Evolutionary conservation across 331 rosid genomes (phyloP).

Genomic region (Pyrus hybrid): DNA sequence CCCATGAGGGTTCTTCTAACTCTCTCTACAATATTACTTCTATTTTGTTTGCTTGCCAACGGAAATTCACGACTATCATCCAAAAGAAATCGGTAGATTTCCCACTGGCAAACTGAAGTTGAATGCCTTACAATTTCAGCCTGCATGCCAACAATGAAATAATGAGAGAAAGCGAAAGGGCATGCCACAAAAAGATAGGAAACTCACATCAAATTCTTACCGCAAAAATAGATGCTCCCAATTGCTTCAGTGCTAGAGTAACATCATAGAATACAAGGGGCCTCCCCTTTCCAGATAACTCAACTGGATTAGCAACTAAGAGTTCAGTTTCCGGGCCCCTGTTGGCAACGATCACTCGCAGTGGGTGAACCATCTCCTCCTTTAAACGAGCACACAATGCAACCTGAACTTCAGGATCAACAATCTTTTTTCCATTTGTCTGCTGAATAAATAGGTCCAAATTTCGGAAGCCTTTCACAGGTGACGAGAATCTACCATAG

Average conservation of each 20-base stretch:
- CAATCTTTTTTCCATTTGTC: conserved; percentile 56
- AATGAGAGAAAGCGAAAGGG: neutral
- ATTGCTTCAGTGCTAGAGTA: conserved; percentile 51
- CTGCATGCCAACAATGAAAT: conserved; percentile 20
- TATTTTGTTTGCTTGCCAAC: conserved; percentile 42
- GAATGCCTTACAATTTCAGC: conserved; percentile 83
- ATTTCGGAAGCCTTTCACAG: conserved; percentile 41
- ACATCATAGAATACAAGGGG: conserved; percentile 86
- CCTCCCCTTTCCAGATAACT: conserved; percentile 70
- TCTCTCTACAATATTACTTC: conserved; percentile 62
- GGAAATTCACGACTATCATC: conserved; percentile 60
- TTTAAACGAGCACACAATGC: conserved; percentile 54
- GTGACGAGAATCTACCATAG: conserved; percentile 61
- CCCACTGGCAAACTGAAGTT: conserved; percentile 72
- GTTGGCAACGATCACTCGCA: conserved; percentile 58
- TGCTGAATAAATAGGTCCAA: conserved; percentile 67
- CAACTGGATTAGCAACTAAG: conserved; percentile 84
- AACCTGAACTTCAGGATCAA: conserved; percentile 56
- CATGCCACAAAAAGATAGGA: neutral
- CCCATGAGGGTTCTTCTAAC: conserved; percentile 82
- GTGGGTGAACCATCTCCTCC: conserved; percentile 61
- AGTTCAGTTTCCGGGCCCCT: conserved; percentile 84
- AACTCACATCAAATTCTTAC: conserved; percentile 20
- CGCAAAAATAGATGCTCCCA: conserved; percentile 46
- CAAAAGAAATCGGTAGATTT: conserved; percentile 75